Conservation (phyloP, 208 protist species). For the Trichomonas tenax region DNA sequence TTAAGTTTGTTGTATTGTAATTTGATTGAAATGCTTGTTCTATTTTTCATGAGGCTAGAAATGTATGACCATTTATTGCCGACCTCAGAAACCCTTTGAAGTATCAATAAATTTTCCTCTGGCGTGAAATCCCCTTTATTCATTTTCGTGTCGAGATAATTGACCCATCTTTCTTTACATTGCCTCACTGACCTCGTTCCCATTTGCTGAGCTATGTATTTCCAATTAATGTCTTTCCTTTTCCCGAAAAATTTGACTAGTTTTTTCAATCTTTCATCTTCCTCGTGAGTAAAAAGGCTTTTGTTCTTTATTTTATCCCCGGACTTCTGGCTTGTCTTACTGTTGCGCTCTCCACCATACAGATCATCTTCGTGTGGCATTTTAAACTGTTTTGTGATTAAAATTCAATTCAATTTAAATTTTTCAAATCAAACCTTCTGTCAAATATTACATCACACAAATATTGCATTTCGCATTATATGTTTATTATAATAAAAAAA, state of each 20-base stretch:
- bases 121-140: not conserved
- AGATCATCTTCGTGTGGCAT: no score
- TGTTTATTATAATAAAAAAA: not conserved
- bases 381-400: no score
- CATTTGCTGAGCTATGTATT: not conserved
- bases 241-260: not conserved
- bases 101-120: not conserved
- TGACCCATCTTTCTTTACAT: not conserved
- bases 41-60: not conserved
- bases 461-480: no score
- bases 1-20: not conserved
- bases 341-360: no score
- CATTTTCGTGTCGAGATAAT: not conserved
- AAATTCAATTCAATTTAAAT: no score
- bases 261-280: not conserved
- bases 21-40: not conserved
- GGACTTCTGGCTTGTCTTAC: no score
- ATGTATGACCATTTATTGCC: not conserved
- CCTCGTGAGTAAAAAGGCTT: not conserved
- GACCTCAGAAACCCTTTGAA: not conserved
- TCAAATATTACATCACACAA: no score
- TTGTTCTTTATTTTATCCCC: not conserved
- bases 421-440: no score
- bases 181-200: not conserved
- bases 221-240: not conserved